These are phyloP conservation scores for Paecilomyces variotii DNA, from an alignment of 2,329 filamentous ascomycete species.

Conservation along the genomic window DNA sequence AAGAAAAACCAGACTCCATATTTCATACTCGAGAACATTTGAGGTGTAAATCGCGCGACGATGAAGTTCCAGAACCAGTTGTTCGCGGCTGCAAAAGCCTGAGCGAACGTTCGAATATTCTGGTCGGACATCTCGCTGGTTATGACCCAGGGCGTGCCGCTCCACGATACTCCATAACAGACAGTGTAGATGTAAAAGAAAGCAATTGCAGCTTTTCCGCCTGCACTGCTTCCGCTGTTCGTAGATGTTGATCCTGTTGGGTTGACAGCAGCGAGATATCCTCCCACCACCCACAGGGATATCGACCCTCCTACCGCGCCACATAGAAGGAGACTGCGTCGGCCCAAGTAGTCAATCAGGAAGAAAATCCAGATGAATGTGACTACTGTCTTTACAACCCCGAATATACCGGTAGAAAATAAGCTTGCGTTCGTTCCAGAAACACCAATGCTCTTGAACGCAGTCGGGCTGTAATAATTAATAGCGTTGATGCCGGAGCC, in stretches of 20 bases:
- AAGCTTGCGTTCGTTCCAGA: constrained; percentile 51
- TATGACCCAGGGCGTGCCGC: constrained; percentile 67
- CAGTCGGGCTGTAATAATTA: constrained; percentile 65
- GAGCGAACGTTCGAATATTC: constrained; percentile 57
- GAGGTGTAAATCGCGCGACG: constrained; percentile 14
- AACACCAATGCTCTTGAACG: constrained; percentile 60
- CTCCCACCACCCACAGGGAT: constrained; percentile 31
- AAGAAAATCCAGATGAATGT: constrained; percentile 63
- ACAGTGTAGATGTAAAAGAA: constrained; percentile 70
- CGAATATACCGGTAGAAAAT: constrained; percentile 67
- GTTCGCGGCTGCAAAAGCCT: constrained; percentile 48
- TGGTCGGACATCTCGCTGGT: constrained; percentile 61
- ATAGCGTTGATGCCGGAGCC: constrained; percentile 70
- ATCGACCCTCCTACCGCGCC: constrained; percentile 54
- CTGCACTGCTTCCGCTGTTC: constrained; percentile 12
- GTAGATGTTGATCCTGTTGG: constrained; percentile 18
- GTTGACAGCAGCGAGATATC: constrained; percentile 29
- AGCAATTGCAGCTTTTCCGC: constrained; percentile 39
- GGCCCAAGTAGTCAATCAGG: constrained; percentile 58
- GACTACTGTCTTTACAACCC: constrained; percentile 63
- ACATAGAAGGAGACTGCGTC: constrained; percentile 56
- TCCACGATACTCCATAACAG: constrained; percentile 65
- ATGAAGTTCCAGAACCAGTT: constrained; percentile 12
- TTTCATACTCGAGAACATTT: constrained; percentile 23
- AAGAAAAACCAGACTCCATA: constrained; percentile 61